Base-by-base conservation (phyloP, 1,139 yeast genomes). In the Scheffersomyces quercinus region DNA sequence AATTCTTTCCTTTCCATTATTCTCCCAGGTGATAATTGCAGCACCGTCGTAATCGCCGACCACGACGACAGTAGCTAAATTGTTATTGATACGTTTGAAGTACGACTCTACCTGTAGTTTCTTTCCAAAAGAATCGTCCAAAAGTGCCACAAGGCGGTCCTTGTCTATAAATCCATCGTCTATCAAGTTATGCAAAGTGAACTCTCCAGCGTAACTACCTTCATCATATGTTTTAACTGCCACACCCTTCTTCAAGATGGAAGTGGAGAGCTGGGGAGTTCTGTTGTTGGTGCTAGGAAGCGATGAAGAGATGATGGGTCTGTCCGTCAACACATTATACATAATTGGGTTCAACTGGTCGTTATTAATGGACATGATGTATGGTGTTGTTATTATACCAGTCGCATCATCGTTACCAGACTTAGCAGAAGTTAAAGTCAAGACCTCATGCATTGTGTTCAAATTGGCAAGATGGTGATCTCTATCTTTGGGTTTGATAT, bases 11-110 rank as follows among this genome's bases (percentile, higher is more conserved):
- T 47, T 44, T 52, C 61, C 51, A 28, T 64, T 50, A 9, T 53
- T 49, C 59, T 88, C 96, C 76, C 88, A 85, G 0, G 99, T 93
- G 31, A 93, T 77, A 9, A 93, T 84, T 0, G 98, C 98, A 12
- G 90, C 91, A 1, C 98, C 99, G 52, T 91, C 97, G 59, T 93
- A 93, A 59, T 93, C 95, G 1, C 98, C 99, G 4, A 93, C 88
- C 14, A 93, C 78, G 6, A 93, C 83, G 11, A 93, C 63, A 0
- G 88, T 85, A 0, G 97, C 93, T 6, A 93, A 71, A 3, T 73
- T 70, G 1, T 81, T 73, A 48, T 83, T 77, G 30, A 93, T 75
- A 41, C 99, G 70, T 1, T 68, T 49, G 29, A 88, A 65, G 58
- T 91, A 93, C 45, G 79, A 82, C 0, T 80, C 77, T 42, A 79